phyloP scores from a whole-genome alignment of 2,329 filamentous ascomycete genomes.

The Fusarium luffae region DNA sequence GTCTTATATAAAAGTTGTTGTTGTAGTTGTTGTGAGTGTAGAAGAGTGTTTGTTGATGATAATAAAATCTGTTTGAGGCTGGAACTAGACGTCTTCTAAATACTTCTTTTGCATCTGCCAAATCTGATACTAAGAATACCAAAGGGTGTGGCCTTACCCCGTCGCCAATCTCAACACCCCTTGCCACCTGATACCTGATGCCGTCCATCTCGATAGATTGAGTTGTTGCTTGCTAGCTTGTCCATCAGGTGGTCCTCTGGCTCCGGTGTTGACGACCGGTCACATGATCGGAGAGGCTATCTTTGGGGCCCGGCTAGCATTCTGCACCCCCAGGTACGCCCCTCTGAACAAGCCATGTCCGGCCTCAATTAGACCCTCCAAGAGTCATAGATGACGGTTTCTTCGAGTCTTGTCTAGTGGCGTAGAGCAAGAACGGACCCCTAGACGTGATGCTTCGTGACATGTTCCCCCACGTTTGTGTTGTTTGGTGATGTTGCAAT shows the following conservation, averaged over 20 bases:
- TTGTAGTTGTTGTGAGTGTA: conserved; percentile 7
- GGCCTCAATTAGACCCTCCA: conserved; percentile 29
- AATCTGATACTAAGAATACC: conserved; percentile 30
- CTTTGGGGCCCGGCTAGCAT: conserved; percentile 32
- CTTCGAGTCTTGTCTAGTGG: conserved; percentile 11
- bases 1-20: conserved; percentile 29
- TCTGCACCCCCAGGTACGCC: conserved; percentile 10
- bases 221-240: conserved; percentile 28
- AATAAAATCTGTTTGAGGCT: conserved; percentile 18
- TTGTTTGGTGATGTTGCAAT: conserved; percentile 22
- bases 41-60: conserved; percentile 33
- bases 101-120: conserved; percentile 27
- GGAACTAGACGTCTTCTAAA: conserved; percentile 40
- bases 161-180: conserved; percentile 21
- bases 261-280: conserved; percentile 26
- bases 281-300: conserved; percentile 36
- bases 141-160: conserved; percentile 20
- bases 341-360: conserved; percentile 32
- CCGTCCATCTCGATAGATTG: conserved; percentile 27
- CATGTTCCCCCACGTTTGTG: conserved; percentile 28
- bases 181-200: conserved; percentile 39
- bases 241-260: conserved; percentile 28
- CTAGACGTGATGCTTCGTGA: background rate
- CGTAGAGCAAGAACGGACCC: background rate
- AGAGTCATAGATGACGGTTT: conserved; percentile 34